Evolutionary conservation across 2,329 filamentous ascomycete species (phyloP), one percentile per base, ranked within the genome.

Genomic region (Colletotrichum kahawae): DNA sequence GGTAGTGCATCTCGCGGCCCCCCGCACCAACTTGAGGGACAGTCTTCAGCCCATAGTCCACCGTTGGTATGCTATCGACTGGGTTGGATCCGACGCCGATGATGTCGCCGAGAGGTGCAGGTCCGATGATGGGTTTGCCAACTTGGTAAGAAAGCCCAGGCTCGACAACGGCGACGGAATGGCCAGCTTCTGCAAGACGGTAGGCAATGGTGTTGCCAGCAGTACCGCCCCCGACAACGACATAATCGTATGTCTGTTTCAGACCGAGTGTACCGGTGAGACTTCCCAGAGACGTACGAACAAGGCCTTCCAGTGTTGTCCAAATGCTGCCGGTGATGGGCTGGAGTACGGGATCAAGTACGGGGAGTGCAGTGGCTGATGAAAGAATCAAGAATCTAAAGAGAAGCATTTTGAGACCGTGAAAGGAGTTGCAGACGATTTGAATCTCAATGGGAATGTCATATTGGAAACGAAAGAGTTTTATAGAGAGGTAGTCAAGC

Each of bases 191-290:
- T 7, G 83, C 81, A 0, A 86, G 79, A 6, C 84, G 80, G 29
- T 76, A 78, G 7, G 81, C 84, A 1, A 86, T 67, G 1, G 80
- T 79, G 57, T 82, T 79, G n/a, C 85, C 84, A 4, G 82, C 83
- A 0, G 81, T 85, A 12, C 84, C 85, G 31, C 84, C 85, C 21
- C 85, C 84, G 18, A 85, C 80, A 8, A 86, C 59, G 16, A 31
- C 66, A 48, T 62, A 60, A 43, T 36, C 54, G 33, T 69, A 62
- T 18, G 54, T 36, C 48, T 69, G 67, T 34, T 33, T 8, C 8
- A 14, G 24, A 10, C 33, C 34, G 18, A 69, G 10, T n/a, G 27
- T 29, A 13, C 67, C 67, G 2, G 56, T 43, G 18, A 69, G 56
- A 27, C 56, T 24, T 24, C 67, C 67, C 5, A 69, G 56, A 62